A percentile compares a stretch with the other conserved stretches of the same genome.
These are phyloP conservation scores for Tephrocybe sp. DNA, from an alignment of 768 basidiomycete genomes.

Conservation along the genomic window DNA sequence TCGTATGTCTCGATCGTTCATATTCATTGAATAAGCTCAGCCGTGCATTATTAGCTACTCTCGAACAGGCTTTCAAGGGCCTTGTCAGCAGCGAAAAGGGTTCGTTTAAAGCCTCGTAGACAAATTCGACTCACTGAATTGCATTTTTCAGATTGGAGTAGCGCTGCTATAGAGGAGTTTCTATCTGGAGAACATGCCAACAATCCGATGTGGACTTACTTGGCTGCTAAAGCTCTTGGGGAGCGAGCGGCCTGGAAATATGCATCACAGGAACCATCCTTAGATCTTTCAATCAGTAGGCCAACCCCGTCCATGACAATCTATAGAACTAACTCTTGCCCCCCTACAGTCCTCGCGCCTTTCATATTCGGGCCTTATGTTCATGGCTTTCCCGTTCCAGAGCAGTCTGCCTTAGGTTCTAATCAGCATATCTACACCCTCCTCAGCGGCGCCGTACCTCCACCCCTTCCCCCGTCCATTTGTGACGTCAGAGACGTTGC, in stretches of 20 bases:
- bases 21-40: too few species aligned
- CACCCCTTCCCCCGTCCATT: slow-evolving; percentile 20
- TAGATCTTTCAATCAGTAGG: slow-evolving; percentile 35
- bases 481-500: slow-evolving; percentile 33
- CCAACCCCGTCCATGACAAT: neutral
- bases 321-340: neutral
- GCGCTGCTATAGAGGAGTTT: slow-evolving; percentile 28
- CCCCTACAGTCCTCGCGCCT: slow-evolving; percentile 29
- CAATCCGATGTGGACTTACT: slow-evolving; percentile 27
- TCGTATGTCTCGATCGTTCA: too few species aligned
- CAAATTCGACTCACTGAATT: neutral
- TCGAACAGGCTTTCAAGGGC: slow-evolving; percentile 18
- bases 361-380: slow-evolving; percentile 34
- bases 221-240: slow-evolving; percentile 35
- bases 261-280: slow-evolving; percentile 32
- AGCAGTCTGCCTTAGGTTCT: slow-evolving; percentile 23
- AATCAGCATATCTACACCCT: slow-evolving; percentile 25
- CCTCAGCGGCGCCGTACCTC: slow-evolving; percentile 23
- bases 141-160: slow-evolving; percentile 30
- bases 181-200: slow-evolving; percentile 14
- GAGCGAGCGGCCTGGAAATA: slow-evolving; percentile 41
- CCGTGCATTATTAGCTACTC: too few species aligned
- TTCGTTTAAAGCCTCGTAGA: neutral
- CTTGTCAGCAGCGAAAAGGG: slow-evolving; percentile 25
- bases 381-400: slow-evolving; percentile 18